Percentiles rank a stretch among this genome's conserved stretches.
phyloP scores from a whole-genome alignment of 2,329 filamentous ascomycete species.

The Alternaria ethzedia region DNA sequence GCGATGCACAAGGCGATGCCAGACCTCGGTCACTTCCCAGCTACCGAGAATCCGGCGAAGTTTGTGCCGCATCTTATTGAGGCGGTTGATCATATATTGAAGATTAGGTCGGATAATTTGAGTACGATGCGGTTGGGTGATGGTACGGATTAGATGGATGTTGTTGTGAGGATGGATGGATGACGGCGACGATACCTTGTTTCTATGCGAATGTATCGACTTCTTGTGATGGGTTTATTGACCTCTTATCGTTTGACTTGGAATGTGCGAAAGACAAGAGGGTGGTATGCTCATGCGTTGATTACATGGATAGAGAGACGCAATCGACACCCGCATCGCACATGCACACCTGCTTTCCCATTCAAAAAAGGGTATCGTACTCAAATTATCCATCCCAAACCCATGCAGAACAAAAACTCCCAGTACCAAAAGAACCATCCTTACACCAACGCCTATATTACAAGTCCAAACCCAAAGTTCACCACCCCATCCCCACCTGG shows the following conservation, averaged over 20 bases:
- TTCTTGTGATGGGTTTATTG: not conserved
- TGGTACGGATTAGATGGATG: conserved; percentile 22
- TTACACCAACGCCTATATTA: not conserved
- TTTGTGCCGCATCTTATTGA: conserved; percentile 50
- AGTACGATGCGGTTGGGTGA: conserved; percentile 41
- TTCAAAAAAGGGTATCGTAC: not conserved
- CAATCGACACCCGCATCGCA: not conserved
- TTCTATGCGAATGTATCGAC: not conserved
- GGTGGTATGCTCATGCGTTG: not conserved
- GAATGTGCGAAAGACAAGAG: not conserved
- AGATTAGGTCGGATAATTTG: conserved; percentile 37
- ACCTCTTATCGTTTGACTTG: not conserved
- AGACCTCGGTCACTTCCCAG: conserved; percentile 56
- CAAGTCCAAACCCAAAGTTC: not conserved
- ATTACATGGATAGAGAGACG: not conserved
- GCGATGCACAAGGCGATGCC: conserved; percentile 55
- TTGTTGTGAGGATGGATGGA: too few species aligned
- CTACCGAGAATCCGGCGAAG: conserved; percentile 52
- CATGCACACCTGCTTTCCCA: not conserved
- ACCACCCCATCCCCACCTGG: too few species aligned
- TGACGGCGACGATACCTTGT: not conserved
- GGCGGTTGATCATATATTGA: conserved; percentile 48
- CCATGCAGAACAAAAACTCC: not conserved
- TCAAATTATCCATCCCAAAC: not conserved
- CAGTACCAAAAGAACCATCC: not conserved